Conservation (phyloP, 1,139 yeast species). For the Wickerhamomyces sp. region DNA sequence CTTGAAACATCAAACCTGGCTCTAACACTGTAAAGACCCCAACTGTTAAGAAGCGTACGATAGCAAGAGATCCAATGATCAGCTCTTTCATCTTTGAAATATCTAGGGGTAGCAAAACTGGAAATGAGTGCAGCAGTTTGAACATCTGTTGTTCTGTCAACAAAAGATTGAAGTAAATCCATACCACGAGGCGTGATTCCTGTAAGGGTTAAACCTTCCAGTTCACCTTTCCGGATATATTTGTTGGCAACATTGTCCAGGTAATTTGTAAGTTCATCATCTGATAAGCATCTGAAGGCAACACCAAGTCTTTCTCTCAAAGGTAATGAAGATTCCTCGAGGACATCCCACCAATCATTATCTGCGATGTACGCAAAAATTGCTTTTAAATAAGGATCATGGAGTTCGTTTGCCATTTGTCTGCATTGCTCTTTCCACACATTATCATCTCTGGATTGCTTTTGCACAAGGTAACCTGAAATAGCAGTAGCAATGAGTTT, state of each 20-base stretch:
- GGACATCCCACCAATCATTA: conserved; percentile 94
- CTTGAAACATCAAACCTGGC: conserved; percentile 85
- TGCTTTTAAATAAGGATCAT: conserved; percentile 85
- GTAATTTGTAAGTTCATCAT: conserved; percentile 66
- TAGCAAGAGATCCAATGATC: conserved; percentile 78
- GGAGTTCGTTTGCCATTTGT: conserved; percentile 78
- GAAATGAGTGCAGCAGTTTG: conserved; percentile 88
- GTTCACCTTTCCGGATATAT: conserved; percentile 73
- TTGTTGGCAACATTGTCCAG: conserved; percentile 65
- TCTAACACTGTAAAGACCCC: conserved; percentile 74
- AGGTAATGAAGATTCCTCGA: conserved; percentile 87
- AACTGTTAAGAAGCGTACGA: conserved; percentile 70
- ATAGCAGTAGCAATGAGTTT: conserved; percentile 89
- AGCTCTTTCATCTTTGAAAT: conserved; percentile 65
- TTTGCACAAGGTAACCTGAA: conserved; percentile 85
- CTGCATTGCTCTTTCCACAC: conserved; percentile 95
- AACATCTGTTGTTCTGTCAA: conserved; percentile 85
- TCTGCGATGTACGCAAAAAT: conserved; percentile 93
- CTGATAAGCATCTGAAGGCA: conserved; percentile 80
- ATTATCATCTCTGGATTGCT: conserved; percentile 55
- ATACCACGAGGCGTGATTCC: conserved; percentile 86
- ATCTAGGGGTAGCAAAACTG: conserved; percentile 79
- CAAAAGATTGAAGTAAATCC: conserved; percentile 79
- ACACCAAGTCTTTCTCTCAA: conserved; percentile 85
- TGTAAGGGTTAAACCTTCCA: conserved; percentile 86